phyloP scores from a whole-genome alignment of 768 basidiomycete genomes.

The Leccinum truebloodii region DNA sequence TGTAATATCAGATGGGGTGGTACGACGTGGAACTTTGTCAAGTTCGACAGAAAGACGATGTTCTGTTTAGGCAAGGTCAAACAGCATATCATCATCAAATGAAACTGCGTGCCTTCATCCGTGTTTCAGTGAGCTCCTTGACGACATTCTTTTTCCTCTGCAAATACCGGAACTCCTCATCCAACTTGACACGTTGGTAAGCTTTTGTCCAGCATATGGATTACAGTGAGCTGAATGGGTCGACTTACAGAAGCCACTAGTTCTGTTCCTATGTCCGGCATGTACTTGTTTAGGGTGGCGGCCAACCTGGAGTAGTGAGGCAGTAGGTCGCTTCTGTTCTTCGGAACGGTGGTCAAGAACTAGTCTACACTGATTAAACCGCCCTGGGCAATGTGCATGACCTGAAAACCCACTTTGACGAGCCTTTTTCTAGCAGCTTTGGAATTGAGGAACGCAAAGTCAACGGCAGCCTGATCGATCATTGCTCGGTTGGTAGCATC shows the following conservation, averaged over 20 bases:
- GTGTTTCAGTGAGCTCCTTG: slow-evolving; percentile 82
- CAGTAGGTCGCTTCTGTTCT: slow-evolving; percentile 85
- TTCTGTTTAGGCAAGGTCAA: slow-evolving; percentile 55
- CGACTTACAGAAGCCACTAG: slow-evolving; percentile 73
- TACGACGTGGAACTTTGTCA: slow-evolving; percentile 95
- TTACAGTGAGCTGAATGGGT: background rate
- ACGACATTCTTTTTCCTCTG: slow-evolving; percentile 93
- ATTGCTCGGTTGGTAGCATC: slow-evolving; percentile 90
- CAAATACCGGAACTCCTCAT: slow-evolving; percentile 95
- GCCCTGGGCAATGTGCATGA: background rate
- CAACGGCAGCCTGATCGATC: slow-evolving; percentile 92
- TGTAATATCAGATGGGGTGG: slow-evolving; percentile 91
- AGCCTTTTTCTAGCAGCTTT: slow-evolving; percentile 94
- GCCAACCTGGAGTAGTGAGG: slow-evolving; percentile 92
- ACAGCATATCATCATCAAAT: background rate
- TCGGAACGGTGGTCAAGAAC: slow-evolving; percentile 83
- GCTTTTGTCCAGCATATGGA: background rate
- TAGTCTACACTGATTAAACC: slow-evolving; percentile 32
- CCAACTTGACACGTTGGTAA: slow-evolving; percentile 56
- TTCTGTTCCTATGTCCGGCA: slow-evolving; percentile 90
- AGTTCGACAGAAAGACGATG: slow-evolving; percentile 79
- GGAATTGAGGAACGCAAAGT: slow-evolving; percentile 95
- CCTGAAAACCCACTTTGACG: slow-evolving; percentile 59
- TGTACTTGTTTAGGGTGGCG: slow-evolving; percentile 85
- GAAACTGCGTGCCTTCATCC: slow-evolving; percentile 65